phyloP scores from a whole-genome alignment of 1,139 yeast genomes.

The Yamadazyma jaroonii region DNA sequence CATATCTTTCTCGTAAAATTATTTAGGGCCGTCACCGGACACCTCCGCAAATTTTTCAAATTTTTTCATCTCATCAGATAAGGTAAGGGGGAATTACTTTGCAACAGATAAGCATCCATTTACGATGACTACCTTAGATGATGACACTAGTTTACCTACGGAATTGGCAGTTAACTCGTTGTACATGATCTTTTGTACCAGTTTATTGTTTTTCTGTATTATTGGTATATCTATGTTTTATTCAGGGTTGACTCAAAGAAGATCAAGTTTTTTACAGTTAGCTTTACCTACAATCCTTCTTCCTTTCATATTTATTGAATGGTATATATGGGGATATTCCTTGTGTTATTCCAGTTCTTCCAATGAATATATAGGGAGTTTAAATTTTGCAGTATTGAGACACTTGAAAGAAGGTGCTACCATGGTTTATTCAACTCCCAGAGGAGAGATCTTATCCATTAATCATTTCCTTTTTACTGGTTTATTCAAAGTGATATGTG shows the following conservation, averaged over 20 bases:
- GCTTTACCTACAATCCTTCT: conserved; percentile 45
- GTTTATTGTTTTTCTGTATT: conserved; percentile 31
- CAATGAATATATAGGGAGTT: conserved; percentile 47
- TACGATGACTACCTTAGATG: neutral
- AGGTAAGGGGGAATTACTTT: neutral
- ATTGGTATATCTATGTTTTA: conserved; percentile 52
- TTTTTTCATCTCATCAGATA: neutral
- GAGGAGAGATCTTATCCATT: conserved; percentile 40
- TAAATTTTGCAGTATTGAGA: conserved; percentile 41
- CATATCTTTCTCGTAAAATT: too few species aligned
- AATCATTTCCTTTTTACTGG: conserved; percentile 50
- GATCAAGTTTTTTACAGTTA: conserved; percentile 55
- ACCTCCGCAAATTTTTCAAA: neutral
- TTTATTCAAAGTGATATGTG: conserved; percentile 51
- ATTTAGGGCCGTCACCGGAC: conserved; percentile 1
- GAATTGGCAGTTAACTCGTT: conserved; percentile 32
- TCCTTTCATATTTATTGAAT: conserved; percentile 47
- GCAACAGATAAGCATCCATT: neutral
- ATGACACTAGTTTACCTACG: conserved; percentile 1
- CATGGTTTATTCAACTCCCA: conserved; percentile 27
- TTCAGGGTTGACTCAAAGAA: conserved; percentile 56
- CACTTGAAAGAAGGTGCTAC: conserved; percentile 25
- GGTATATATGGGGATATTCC: conserved; percentile 61
- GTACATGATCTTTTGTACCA: conserved; percentile 37
- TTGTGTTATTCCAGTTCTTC: conserved; percentile 43